phyloP scores from a whole-genome alignment of 192 early-diverging fungal species.

The Piromyces finnis region DNA sequence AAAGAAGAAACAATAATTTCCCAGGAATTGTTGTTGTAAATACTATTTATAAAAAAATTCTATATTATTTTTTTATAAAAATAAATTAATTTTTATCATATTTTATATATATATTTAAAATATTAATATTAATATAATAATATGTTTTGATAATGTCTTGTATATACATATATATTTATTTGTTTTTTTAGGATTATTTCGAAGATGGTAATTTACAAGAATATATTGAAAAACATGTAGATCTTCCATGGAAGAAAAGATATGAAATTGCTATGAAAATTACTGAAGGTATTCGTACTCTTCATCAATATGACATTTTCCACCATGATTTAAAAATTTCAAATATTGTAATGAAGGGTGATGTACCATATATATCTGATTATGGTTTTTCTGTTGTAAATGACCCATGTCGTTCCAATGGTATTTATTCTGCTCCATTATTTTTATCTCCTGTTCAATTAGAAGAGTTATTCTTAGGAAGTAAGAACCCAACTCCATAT shows the following conservation, averaged over 20 bases:
- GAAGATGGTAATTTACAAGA: background rate
- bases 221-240: background rate
- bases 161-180: too few relatives aligned
- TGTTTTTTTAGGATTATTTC: background rate
- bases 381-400: background rate
- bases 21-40: background rate
- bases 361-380: background rate
- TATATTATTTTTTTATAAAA: too few relatives aligned
- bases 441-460: background rate
- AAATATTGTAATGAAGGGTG: background rate
- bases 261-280: background rate
- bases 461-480: background rate
- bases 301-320: background rate
- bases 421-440: background rate
- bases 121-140: too few relatives aligned
- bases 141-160: too few relatives aligned
- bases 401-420: background rate
- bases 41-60: background rate
- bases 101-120: too few relatives aligned
- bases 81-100: too few relatives aligned
- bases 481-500: background rate
- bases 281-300: background rate
- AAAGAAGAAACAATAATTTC: background rate
- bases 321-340: background rate
- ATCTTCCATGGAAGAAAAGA: background rate